phyloP scores from a whole-genome alignment of 2,329 filamentous ascomycete species.

The Ascochyta fabae region DNA sequence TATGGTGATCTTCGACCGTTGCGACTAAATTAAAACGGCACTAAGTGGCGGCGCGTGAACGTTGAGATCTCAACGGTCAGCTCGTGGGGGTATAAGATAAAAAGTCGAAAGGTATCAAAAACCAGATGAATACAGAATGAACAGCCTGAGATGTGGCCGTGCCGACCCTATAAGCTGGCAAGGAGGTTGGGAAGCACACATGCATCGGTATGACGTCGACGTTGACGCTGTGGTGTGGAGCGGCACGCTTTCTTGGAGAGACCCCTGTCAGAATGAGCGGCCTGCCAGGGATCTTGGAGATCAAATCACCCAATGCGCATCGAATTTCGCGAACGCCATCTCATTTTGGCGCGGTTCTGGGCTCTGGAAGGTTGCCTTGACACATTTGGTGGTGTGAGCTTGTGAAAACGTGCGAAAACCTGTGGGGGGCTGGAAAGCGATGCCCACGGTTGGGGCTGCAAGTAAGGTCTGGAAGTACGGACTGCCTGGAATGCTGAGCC shows the following conservation, averaged over 20 bases:
- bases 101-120: slow-evolving; percentile 4
- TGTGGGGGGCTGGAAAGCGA: slow-evolving; percentile 9
- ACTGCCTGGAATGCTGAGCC: slow-evolving; percentile 2
- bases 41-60: slow-evolving; percentile 17
- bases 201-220: slow-evolving; percentile 40
- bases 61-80: slow-evolving; percentile 19
- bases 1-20: slow-evolving; percentile 21
- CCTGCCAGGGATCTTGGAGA: slow-evolving; percentile 35
- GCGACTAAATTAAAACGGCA: slow-evolving; percentile 24
- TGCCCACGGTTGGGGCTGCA: slow-evolving; percentile 1
- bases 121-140: slow-evolving; percentile 11
- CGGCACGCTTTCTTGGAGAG: slow-evolving; percentile 31
- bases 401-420: slow-evolving; percentile 9
- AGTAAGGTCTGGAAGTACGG: not conserved
- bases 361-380: slow-evolving; percentile 8
- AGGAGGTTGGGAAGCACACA: slow-evolving; percentile 33
- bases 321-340: slow-evolving; percentile 21
- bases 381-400: slow-evolving; percentile 14
- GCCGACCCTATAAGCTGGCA: slow-evolving; percentile 31
- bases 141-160: slow-evolving; percentile 29
- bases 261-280: slow-evolving; percentile 35
- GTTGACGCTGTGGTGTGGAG: slow-evolving; percentile 32
- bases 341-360: slow-evolving; percentile 21
- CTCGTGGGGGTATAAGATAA: slow-evolving; percentile 9
- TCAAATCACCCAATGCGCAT: slow-evolving; percentile 38